phyloP scores from a whole-genome alignment of 23 red algal species.

The Chondrus crispus region DNA sequence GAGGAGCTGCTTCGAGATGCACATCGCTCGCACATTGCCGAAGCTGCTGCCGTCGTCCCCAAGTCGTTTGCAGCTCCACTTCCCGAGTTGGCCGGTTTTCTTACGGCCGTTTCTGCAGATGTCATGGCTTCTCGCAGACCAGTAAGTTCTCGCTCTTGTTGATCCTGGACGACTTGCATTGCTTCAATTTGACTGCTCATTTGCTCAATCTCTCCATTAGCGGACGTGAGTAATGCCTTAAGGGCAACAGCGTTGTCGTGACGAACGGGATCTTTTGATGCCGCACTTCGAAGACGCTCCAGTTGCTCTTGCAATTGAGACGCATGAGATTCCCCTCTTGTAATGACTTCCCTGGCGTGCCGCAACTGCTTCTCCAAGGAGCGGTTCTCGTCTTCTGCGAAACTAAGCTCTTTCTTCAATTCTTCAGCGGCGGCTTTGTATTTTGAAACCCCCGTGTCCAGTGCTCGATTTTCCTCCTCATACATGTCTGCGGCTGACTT shows the following conservation, averaged over 20 bases:
- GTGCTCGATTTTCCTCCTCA: neutral
- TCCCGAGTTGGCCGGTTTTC: too few relatives aligned
- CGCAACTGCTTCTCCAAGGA: too few relatives aligned
- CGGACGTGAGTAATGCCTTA: slow-evolving; percentile 28
- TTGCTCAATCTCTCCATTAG: slow-evolving; percentile 54
- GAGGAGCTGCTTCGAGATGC: too few relatives aligned
- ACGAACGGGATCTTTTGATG: too few relatives aligned
- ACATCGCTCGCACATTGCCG: too few relatives aligned
- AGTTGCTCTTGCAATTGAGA: too few relatives aligned
- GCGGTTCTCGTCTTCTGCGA: neutral
- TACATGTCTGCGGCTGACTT: neutral
- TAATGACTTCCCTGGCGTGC: too few relatives aligned
- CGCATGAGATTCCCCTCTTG: too few relatives aligned
- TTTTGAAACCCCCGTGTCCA: neutral
- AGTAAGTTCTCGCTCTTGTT: slow-evolving; percentile 40
- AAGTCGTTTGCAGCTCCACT: too few relatives aligned
- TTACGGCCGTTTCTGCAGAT: neutral
- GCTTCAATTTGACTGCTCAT: slow-evolving; percentile 35
- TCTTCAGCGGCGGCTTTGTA: neutral
- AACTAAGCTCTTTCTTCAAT: neutral
- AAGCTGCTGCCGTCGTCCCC: too few relatives aligned
- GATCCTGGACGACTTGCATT: slow-evolving; percentile 13
- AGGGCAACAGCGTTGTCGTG: slow-evolving; percentile 13
- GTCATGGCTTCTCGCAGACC: slow-evolving; percentile 27
- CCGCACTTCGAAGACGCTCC: too few relatives aligned